Percentiles rank a stretch among this genome's conserved stretches.
Evolutionary conservation across 352 stramenopile species (phyloP).

Genomic region (Blastocystis sp.): DNA sequence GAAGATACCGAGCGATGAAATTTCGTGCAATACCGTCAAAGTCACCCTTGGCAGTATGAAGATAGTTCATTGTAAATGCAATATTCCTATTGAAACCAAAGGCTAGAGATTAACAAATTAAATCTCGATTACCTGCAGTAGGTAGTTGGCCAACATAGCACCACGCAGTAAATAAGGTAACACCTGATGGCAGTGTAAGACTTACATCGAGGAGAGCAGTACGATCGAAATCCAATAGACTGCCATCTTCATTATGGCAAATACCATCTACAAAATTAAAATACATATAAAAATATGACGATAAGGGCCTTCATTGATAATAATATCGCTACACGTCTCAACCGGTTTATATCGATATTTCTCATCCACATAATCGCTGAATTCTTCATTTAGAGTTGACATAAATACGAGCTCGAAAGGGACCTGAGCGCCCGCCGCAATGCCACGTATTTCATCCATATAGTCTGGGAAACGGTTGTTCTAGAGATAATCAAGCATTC

Average conservation of each 20-base stretch:
- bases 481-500: neutral
- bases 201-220: constrained; percentile 18
- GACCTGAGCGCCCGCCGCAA: constrained; percentile 18
- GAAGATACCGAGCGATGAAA: constrained; percentile 54
- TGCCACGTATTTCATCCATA: constrained; percentile 49
- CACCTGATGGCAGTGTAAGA: neutral
- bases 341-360: neutral
- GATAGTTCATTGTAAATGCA: constrained; percentile 58
- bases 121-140: neutral
- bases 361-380: constrained; percentile 54
- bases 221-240: constrained; percentile 51
- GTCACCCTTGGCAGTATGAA: constrained; percentile 32
- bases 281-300: neutral
- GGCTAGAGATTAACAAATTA: neutral
- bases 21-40: constrained; percentile 35
- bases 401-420: constrained; percentile 48
- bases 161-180: constrained; percentile 5
- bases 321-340: constrained; percentile 52
- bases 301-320: constrained; percentile 52
- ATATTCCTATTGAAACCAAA: constrained; percentile 56
- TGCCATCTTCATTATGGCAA: constrained; percentile 47
- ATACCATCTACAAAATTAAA: constrained; percentile 28
- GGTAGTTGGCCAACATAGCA: constrained; percentile 51
- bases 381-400: constrained; percentile 58
- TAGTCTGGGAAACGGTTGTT: constrained; percentile 48